These are phyloP conservation scores for Pecoramyces ruminantium DNA, from an alignment of 192 early-diverging fungal species.

Conservation along the genomic window DNA sequence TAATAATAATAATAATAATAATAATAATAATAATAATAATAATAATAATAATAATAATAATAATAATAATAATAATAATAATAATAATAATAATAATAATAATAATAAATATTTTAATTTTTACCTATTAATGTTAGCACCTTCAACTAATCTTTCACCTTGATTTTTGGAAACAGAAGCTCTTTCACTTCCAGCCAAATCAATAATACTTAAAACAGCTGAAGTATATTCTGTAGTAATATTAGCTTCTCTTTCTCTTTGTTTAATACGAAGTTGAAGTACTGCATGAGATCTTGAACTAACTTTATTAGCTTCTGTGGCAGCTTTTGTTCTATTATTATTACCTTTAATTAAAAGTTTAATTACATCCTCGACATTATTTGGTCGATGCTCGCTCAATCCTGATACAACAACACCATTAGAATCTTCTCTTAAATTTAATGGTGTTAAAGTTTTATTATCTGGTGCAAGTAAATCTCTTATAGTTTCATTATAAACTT, in stretches of 20 bases:
- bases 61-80: no score
- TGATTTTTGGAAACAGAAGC: slow-evolving; percentile 33
- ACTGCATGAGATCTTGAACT: slow-evolving; percentile 65
- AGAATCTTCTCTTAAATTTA: slow-evolving; percentile 64
- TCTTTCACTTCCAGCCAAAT: slow-evolving; percentile 58
- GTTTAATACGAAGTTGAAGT: slow-evolving; percentile 38
- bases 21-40: no score
- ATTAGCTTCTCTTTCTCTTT: slow-evolving; percentile 13
- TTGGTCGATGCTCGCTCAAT: slow-evolving; percentile 42
- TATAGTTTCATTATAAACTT: slow-evolving; percentile 44
- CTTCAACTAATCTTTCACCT: slow-evolving; percentile 51
- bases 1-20: no score
- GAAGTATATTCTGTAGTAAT: slow-evolving; percentile 23
- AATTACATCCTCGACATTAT: slow-evolving; percentile 30
- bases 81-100: no score
- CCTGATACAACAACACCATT: slow-evolving; percentile 53
- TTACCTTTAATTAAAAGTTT: slow-evolving; percentile 34
- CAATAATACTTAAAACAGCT: slow-evolving; percentile 52
- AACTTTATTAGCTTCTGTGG: slow-evolving; percentile 55
- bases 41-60: no score
- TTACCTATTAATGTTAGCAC: slow-evolving; percentile 57
- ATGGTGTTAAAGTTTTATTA: slow-evolving; percentile 1
- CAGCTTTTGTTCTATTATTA: slow-evolving; percentile 52
- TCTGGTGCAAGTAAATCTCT: slow-evolving; percentile 37
- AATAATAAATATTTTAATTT: no score